Evolutionary conservation across 768 basidiomycete genomes (phyloP).

Genomic region (Serendipita sp.): DNA sequence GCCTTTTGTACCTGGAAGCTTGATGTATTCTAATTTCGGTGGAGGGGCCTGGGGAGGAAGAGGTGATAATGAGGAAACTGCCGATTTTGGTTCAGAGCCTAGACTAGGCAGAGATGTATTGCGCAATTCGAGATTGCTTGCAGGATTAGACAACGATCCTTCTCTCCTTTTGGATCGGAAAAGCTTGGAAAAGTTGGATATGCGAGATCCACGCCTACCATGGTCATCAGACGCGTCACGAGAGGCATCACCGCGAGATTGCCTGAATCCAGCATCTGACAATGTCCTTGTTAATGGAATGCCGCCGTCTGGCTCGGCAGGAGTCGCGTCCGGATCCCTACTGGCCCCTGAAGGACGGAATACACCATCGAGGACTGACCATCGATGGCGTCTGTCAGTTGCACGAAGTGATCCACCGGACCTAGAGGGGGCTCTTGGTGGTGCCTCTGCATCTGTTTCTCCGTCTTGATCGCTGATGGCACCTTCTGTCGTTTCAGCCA

Average conservation of each 20-base stretch:
- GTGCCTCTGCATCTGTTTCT: constrained; percentile 15
- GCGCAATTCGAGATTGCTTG: background rate
- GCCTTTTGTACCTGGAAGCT: constrained; percentile 80
- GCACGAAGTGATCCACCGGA: background rate
- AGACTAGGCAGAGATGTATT: background rate
- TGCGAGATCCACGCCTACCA: background rate
- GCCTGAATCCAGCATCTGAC: background rate
- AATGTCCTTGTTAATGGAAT: background rate
- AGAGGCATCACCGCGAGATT: too few species aligned
- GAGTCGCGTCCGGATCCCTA: constrained; percentile 4
- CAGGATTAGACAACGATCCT: background rate
- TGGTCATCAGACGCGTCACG: too few species aligned
- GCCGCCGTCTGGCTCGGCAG: background rate
- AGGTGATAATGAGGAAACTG: background rate
- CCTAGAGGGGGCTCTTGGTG: background rate
- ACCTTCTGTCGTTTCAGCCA: constrained; percentile 6
- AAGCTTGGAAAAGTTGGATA: background rate
- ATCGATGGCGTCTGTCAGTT: constrained; percentile 30
- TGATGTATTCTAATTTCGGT: constrained; percentile 80
- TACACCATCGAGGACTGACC: constrained; percentile 49
- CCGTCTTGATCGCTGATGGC: constrained; percentile 14
- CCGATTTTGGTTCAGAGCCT: background rate
- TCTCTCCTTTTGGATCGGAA: background rate
- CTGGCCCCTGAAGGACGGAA: constrained; percentile 16
- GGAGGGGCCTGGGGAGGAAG: constrained; percentile 37